These are phyloP conservation scores for Rhamnella rubrinervis DNA, from an alignment of 331 rosid genomes.

Conservation along the genomic window DNA sequence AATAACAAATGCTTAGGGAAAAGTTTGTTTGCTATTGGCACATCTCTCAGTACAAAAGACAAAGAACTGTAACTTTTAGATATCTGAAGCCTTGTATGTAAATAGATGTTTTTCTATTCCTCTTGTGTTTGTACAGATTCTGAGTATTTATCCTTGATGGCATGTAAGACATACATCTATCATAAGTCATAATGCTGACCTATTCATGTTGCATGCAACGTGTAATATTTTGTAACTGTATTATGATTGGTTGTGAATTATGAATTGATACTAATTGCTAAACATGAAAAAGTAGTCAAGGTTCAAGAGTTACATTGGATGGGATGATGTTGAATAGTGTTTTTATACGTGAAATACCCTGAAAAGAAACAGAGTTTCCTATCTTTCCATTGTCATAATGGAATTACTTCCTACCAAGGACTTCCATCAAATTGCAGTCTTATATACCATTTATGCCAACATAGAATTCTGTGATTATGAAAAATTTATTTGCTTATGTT, in stretches of 20 bases:
- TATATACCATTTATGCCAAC: not conserved
- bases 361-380: not conserved
- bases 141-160: no score
- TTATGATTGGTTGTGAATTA: not conserved
- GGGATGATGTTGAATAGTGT: not conserved
- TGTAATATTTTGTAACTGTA: not conserved
- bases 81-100: not conserved
- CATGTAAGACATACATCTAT: no score
- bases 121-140: no score
- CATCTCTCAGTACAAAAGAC: not conserved
- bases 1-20: not conserved
- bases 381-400: not conserved
- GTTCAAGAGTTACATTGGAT: not conserved
- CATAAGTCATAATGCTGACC: no score
- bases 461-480: not conserved
- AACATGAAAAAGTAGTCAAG: not conserved
- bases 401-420: slow-evolving; percentile 1
- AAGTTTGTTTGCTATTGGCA: not conserved
- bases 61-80: not conserved
- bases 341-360: not conserved
- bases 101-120: no score
- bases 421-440: not conserved
- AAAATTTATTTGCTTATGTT: not conserved
- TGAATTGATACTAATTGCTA: not conserved
- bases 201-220: no score